phyloP scores from a whole-genome alignment of 768 basidiomycete genomes.

The Amanita polypyramis region DNA sequence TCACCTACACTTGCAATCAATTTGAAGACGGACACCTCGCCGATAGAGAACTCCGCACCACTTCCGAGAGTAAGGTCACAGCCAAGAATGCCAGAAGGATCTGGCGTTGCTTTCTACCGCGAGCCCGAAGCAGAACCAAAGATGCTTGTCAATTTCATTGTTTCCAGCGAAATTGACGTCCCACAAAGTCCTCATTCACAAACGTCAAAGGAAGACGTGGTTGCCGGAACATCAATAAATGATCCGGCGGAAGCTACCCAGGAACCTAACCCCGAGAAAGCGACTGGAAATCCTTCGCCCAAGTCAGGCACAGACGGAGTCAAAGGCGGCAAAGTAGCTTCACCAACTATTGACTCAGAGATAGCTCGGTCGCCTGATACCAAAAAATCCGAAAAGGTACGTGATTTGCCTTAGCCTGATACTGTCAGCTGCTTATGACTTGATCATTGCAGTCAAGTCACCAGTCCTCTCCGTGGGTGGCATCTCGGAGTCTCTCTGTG shows the following conservation, averaged over 20 bases:
- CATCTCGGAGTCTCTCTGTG: slow-evolving; percentile 40
- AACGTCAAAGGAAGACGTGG: slow-evolving; percentile 5
- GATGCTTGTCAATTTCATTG: slow-evolving; percentile 60
- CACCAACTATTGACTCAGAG: slow-evolving; percentile 11
- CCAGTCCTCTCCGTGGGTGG: slow-evolving; percentile 41
- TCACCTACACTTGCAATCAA: slow-evolving; percentile 20
- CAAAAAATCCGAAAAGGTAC: slow-evolving; percentile 25
- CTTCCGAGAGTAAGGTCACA: slow-evolving; percentile 37
- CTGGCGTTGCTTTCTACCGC: slow-evolving; percentile 65
- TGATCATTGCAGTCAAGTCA: slow-evolving; percentile 25
- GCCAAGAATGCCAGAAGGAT: slow-evolving; percentile 64
- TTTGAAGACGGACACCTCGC: slow-evolving; percentile 15
- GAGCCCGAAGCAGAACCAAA: slow-evolving; percentile 39
- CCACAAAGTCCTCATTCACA: slow-evolving; percentile 14
- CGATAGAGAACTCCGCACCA: slow-evolving; percentile 9
- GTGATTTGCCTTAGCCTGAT: not conserved
- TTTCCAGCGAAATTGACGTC: slow-evolving; percentile 67
- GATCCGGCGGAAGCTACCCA: slow-evolving; percentile 3
- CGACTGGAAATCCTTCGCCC: not conserved
- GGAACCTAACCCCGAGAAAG: too few relatives aligned
- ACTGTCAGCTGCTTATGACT: not conserved
- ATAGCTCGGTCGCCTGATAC: slow-evolving; percentile 23
- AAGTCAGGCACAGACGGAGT: not conserved
- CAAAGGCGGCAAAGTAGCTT: not conserved
- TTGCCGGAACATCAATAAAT: not conserved